Evolutionary conservation across 495 filamentous ascomycete species (phyloP), one percentile per base, ranked within the genome.

Genomic region (Apodospora peruviana): DNA sequence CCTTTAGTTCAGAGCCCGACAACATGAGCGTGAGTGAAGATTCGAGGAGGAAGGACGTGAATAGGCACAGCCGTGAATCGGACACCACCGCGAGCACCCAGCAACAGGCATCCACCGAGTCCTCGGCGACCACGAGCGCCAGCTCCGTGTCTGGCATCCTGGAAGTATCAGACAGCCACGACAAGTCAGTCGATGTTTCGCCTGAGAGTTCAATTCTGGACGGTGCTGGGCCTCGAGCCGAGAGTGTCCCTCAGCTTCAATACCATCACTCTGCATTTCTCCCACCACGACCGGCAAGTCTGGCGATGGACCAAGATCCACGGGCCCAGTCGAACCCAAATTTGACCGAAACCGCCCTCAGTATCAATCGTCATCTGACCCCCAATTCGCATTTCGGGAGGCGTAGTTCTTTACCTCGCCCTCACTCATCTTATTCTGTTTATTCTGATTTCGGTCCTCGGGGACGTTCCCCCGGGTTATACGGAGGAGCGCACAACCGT

Each of bases 371-470:
- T 22, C 79, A 83, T 56, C 62, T 86, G 11, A 77, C 78, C 7
- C 81, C 78, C 2, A 78, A 62, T 32, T 72, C 70, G 12, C 65
- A 69, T 43, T 71, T 70, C 45, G 58, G 63, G 24, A 69, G 72
- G 51, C 70, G 77, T 41, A 76, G 80, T 43, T 77, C 76, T 25
- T 50, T 85, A 23, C 71, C 78, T 19, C 75, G 88, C 35, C 88
- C 88, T 2, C 72, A 75, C 14, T 94, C 89, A 2, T 65, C 81
- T 2, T 87, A 88, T 57, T 89, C 87, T 1, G 74, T 77, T 5
- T 77, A 71, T 25, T 90, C 88, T 9, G 89, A 94, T 43, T 64
- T 74, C 52, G 75, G 69, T 7, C 64, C 66, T 17, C 74, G 82
- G 29, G 79, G 82, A 10, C 81, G 85, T 4, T 84, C 81, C 50